These are phyloP conservation scores for Triticum dicoccoides DNA, from an alignment of 176 grass and related monocot species.

Conservation along the genomic window DNA sequence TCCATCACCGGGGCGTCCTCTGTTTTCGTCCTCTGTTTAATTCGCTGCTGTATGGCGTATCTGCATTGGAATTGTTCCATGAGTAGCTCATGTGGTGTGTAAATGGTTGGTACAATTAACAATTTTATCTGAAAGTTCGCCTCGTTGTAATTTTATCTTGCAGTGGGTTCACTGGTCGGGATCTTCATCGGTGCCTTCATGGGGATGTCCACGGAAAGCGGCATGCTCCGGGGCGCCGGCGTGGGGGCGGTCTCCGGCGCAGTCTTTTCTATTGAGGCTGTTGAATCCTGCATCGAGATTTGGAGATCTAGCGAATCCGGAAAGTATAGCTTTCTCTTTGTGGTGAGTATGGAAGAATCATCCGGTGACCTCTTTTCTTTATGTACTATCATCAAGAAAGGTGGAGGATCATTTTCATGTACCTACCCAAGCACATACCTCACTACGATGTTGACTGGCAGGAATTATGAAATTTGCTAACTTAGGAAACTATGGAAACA, in stretches of 20 bases:
- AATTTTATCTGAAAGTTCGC: background rate
- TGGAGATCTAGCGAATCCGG: conserved; percentile 82
- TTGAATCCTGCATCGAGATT: conserved; percentile 85
- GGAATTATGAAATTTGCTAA: background rate
- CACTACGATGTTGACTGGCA: background rate
- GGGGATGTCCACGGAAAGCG: conserved; percentile 81
- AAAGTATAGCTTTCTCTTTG: conserved; percentile 73
- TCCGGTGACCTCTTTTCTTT: background rate
- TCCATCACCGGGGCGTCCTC: background rate
- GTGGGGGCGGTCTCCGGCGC: conserved; percentile 85
- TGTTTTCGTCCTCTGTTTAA: background rate
- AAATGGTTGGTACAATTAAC: too few relatives aligned
- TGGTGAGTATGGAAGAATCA: conserved; percentile 53
- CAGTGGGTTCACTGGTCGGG: conserved; percentile 83
- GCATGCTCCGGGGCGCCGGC: conserved; percentile 70
- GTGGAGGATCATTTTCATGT: conserved; percentile 40
- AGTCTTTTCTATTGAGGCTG: conserved; percentile 87
- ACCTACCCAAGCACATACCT: conserved; percentile 14
- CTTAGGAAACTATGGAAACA: background rate
- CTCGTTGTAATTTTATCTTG: background rate
- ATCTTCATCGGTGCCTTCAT: conserved; percentile 73
- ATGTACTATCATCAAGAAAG: background rate
- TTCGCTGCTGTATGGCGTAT: background rate
- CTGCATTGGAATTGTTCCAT: background rate
- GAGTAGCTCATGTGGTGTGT: background rate